Evolutionary conservation across 169 alveolate species (phyloP).

Genomic region (Plasmodium vivax): DNA sequence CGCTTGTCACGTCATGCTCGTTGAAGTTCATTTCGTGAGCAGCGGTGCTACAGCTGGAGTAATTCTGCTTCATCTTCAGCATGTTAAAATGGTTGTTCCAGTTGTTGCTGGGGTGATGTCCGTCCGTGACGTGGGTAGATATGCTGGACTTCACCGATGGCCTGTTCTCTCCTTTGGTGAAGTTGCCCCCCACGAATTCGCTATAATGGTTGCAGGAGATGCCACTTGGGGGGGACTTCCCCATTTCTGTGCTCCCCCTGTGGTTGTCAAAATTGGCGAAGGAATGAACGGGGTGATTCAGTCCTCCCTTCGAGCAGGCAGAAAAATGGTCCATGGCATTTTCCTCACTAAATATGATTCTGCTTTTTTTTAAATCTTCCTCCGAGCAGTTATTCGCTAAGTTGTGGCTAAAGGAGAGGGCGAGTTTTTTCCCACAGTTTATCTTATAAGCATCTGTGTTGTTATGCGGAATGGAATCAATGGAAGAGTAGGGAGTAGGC

Average conservation of each 20-base stretch:
- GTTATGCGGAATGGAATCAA: slow-evolving; percentile 6
- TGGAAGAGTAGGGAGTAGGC: slow-evolving; percentile 10
- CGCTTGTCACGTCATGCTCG: slow-evolving; percentile 52
- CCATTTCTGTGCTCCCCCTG: background rate
- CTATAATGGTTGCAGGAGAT: background rate
- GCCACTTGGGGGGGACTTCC: background rate
- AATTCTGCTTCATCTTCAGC: slow-evolving; percentile 27
- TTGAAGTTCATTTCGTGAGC: slow-evolving; percentile 41
- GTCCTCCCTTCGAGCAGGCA: background rate
- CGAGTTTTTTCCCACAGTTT: background rate
- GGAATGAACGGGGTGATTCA: slow-evolving; percentile 6
- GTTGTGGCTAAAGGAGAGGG: slow-evolving; percentile 2
- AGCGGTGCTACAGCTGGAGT: slow-evolving; percentile 59
- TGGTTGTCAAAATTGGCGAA: slow-evolving; percentile 4
- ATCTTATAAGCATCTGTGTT: background rate
- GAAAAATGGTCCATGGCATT: background rate
- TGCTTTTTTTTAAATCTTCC: slow-evolving; percentile 10
- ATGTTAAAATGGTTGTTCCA: slow-evolving; percentile 14
- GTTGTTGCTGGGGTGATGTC: background rate
- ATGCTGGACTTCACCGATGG: background rate
- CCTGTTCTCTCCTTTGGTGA: background rate
- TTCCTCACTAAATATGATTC: background rate
- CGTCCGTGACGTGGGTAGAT: background rate
- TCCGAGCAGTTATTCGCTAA: slow-evolving; percentile 15
- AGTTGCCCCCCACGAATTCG: background rate